Evolutionary conservation across 2,329 filamentous ascomycete genomes (phyloP), one percentile per base, ranked within the genome.

Genomic region (Dactylellina sp.): DNA sequence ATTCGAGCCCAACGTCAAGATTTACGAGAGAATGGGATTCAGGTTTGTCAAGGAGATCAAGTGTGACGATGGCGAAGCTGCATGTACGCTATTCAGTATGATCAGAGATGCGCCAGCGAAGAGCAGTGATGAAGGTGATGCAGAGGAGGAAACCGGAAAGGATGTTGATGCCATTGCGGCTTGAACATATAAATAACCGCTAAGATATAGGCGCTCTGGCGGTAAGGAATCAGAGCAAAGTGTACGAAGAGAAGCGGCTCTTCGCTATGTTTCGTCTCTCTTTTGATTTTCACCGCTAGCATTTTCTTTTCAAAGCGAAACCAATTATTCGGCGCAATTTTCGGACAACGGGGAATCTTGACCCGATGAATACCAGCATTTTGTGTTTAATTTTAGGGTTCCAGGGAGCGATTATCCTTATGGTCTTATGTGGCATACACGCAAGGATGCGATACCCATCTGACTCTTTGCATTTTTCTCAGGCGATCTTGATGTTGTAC

Each of bases 1-100:
- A 61, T 86, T 86, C 39, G 84, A 85, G 71, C 90, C 90, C 0
- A 92, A 92, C 77, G 85, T 90, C 79, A 83, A 84, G 32, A 91
- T 92, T 20, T 92, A 92, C 79, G 85, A 88, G 76, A 85, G 84
- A 68, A 86, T 91, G 84, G 90, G 89, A 3, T 92, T 92, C 79
- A 82, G 84, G 78, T 82, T 89, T 62, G 85, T 84, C 6, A 87
- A 85, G 78, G 86, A 89, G 78, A 88, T 92, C 84, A 83, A 86
- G 63, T 91, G 89, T 79, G 85, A 87, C 68, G 89, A 91, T 78
- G 84, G 85, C 1, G 86, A 86, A 1, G 85, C 85, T 25, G 80
- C 81, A 0, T 87, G 86, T 74, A 85, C 83, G 78, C 79, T 88
- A 49, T 85, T 82, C 72, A 81, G 83, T 11, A 84, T 85, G 84